Conservation (phyloP, 306 rosid species). For the Luffa aegyptiaca region DNA sequence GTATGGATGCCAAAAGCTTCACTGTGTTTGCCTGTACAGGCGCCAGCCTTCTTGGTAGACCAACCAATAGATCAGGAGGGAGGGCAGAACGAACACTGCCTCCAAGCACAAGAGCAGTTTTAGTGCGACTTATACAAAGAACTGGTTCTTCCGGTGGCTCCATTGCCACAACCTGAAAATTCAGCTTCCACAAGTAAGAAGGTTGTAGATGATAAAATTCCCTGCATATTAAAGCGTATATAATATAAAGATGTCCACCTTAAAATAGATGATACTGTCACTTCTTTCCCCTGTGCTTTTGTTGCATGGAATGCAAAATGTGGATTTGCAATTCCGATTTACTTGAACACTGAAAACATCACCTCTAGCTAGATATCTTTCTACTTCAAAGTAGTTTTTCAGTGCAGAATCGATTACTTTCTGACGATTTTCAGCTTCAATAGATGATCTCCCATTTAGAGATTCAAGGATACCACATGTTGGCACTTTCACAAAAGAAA, state of each 20-base stretch:
- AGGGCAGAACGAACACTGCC: slow-evolving; percentile 67
- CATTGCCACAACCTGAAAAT: slow-evolving; percentile 67
- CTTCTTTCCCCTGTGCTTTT: slow-evolving; percentile 24
- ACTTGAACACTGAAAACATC: slow-evolving; percentile 61
- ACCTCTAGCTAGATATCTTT: slow-evolving; percentile 64
- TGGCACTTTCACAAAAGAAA: slow-evolving; percentile 76
- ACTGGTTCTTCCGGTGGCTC: slow-evolving; percentile 77
- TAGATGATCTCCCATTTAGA: slow-evolving; percentile 40
- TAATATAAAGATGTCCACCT: slow-evolving; percentile 33
- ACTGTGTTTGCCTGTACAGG: slow-evolving; percentile 80
- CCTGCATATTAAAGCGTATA: neutral
- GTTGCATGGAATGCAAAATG: slow-evolving; percentile 62
- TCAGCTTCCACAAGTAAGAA: slow-evolving; percentile 24
- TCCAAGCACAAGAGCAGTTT: slow-evolving; percentile 87
- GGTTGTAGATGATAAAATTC: neutral
- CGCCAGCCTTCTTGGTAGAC: slow-evolving; percentile 37
- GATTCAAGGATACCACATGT: slow-evolving; percentile 68
- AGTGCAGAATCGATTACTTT: slow-evolving; percentile 70
- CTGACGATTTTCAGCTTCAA: slow-evolving; percentile 66
- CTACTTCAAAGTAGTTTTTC: slow-evolving; percentile 67
- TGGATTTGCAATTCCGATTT: slow-evolving; percentile 63
- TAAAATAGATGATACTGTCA: slow-evolving; percentile 51
- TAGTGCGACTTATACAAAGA: slow-evolving; percentile 49
- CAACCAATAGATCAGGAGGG: slow-evolving; percentile 71
- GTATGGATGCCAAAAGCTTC: slow-evolving; percentile 65